Base-by-base conservation (phyloP, 805 yeast species). In the Teunomyces gatunensis region DNA sequence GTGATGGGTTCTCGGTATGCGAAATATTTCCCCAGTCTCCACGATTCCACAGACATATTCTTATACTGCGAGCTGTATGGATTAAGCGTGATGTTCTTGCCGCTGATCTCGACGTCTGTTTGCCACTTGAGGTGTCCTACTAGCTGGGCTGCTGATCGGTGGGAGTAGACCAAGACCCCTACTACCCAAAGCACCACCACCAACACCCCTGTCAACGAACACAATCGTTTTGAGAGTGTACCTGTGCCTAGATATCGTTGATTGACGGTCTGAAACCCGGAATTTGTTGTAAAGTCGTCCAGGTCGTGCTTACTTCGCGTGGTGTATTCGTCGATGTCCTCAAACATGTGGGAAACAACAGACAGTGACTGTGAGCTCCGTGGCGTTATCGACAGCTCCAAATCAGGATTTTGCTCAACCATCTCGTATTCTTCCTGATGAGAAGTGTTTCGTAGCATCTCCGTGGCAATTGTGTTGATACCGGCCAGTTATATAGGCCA, bases 1-100 rank as follows among this genome's bases (percentile, higher is more conserved):
- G 51, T 37, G 1, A 71, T 47, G 1, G 43, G 41, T 17, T 51
- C 47, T 28, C 43, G 44, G 15, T 39, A 46, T 1, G 67, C 51
- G 32, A 20, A 47, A 36, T 58, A 64, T 1, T 30, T 27, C 1
- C 71, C 74, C 29, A 54, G 54, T 30, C 67, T 45, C 46, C 53
- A 53, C 6, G 43, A 39, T 4, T 53, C 58, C 54, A 73, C 48
- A 0, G 74, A 57, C 6, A 71, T 45, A 46, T 70, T 72, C 12
- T 54, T 45, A 36, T 53, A 51, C 9, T 54, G 47, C 0, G 68
- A 60, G 42, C 53, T 53, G 47, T 68, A 73, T 3, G 49, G 42
- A 40, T 65, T 65, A 27, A 73, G 54, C 0, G 69, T 61, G n/a
- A 67, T 51, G 47, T 70, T 70, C 29, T 57, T 52, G 23, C 64